A percentile compares a stretch with the other conserved stretches of the same genome.
These are phyloP conservation scores for Hymenoscyphus linearis DNA, from an alignment of 2,329 filamentous ascomycete genomes.

Conservation along the genomic window DNA sequence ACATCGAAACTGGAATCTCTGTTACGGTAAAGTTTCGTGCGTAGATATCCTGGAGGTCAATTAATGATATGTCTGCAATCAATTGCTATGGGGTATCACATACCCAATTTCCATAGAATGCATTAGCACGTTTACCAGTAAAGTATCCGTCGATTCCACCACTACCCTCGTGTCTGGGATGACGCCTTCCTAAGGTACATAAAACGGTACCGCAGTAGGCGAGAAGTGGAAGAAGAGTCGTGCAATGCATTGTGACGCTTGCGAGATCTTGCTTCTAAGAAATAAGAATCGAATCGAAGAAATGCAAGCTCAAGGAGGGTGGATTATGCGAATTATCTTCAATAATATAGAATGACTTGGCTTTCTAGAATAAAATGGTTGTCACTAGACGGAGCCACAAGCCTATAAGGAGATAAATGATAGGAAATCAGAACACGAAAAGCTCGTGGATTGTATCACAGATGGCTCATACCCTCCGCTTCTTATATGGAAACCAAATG, in stretches of 20 bases:
- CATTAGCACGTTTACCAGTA: neutral
- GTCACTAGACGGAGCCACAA: too few species aligned
- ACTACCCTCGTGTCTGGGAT: neutral
- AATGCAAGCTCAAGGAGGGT: neutral
- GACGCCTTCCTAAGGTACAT: neutral
- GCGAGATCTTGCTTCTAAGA: neutral
- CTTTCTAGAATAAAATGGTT: neutral
- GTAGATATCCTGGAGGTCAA: conserved; percentile 11
- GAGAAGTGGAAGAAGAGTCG: conserved; percentile 7
- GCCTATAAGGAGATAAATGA: too few species aligned
- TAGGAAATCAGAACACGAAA: neutral
- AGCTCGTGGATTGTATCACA: neutral
- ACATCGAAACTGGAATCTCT: conserved; percentile 58
- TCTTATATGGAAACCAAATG: neutral
- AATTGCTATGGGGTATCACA: neutral
- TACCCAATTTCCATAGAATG: conserved; percentile 1
- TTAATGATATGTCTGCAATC: neutral
- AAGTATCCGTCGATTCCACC: neutral
- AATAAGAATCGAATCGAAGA: neutral
- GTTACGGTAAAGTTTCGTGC: conserved; percentile 52
- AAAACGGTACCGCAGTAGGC: conserved; percentile 4
- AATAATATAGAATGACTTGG: neutral
- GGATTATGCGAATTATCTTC: neutral
- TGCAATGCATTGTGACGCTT: conserved; percentile 18
- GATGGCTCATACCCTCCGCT: neutral